These are phyloP conservation scores for Cornus suecica DNA, from an alignment of 148 eudicot species.

Conservation along the genomic window DNA sequence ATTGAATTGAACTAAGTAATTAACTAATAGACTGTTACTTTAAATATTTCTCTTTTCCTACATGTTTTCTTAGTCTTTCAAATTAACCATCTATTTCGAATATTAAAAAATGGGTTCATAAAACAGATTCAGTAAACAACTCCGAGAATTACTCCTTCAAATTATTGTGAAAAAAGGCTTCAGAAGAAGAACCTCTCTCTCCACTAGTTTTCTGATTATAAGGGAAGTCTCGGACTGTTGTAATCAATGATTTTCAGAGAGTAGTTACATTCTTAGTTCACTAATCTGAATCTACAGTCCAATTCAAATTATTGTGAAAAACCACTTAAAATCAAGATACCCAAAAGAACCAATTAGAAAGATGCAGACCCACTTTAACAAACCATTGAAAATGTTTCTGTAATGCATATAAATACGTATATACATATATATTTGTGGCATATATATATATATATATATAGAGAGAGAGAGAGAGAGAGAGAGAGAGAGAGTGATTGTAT, in stretches of 20 bases:
- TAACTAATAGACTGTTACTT: no score
- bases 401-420: no score
- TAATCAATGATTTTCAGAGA: no score
- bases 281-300: background rate
- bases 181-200: background rate
- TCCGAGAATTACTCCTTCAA: background rate
- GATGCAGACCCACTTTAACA: background rate
- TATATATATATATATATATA: background rate
- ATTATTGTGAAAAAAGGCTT: background rate
- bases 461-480: no score
- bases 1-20: no score
- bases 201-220: background rate
- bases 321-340: background rate
- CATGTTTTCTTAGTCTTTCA: no score
- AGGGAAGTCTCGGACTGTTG: background rate
- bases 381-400: background rate
- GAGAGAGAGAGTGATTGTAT: background rate
- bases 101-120: background rate
- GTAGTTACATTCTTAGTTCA: background rate
- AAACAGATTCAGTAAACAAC: background rate
- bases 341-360: background rate
- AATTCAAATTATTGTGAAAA: background rate
- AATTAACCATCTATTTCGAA: no score
- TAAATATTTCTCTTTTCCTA: no score
- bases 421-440: no score